A percentile compares a stretch with the other conserved stretches of the same genome.
phyloP scores from a whole-genome alignment of 2,329 filamentous ascomycete genomes.

The Westerdykella aurantiaca region DNA sequence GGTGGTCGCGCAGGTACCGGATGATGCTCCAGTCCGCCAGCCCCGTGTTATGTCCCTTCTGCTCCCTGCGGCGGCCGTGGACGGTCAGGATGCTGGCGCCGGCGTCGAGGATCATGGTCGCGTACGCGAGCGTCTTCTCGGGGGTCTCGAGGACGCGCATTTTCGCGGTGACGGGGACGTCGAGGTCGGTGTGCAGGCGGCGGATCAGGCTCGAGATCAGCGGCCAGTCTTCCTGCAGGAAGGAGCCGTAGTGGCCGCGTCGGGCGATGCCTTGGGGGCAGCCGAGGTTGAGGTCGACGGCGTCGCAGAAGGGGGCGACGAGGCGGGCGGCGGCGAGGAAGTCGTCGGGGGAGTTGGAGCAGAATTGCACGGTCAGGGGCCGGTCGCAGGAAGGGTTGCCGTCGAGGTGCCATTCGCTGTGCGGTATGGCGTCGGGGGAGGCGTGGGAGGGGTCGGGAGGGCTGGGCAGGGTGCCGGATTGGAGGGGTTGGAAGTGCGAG shows the following conservation, averaged over 20 bases:
- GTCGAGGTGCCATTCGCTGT: conserved; percentile 54
- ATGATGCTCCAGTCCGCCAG: conserved; percentile 89
- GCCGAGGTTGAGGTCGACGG: conserved; percentile 89
- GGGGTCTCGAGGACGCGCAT: conserved; percentile 83
- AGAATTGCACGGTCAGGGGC: conserved; percentile 94
- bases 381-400: conserved; percentile 80
- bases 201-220: conserved; percentile 78
- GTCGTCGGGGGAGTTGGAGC: conserved; percentile 77
- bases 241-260: conserved; percentile 87
- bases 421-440: conserved; percentile 17
- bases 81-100: conserved; percentile 92
- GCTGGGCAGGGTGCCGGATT: conserved; percentile 28
- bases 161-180: conserved; percentile 88
- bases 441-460: conserved; percentile 32
- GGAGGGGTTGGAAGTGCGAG: conserved; percentile 70
- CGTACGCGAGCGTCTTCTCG: conserved; percentile 84
- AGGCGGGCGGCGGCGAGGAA: conserved; percentile 71
- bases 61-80: conserved; percentile 80
- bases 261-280: conserved; percentile 94
- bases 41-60: conserved; percentile 94
- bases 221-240: conserved; percentile 87
- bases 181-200: conserved; percentile 69
- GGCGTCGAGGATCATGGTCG: conserved; percentile 75
- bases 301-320: conserved; percentile 84
- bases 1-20: conserved; percentile 70